These are phyloP conservation scores for Malus hybrid DNA, from an alignment of 331 rosid species.

Conservation along the genomic window DNA sequence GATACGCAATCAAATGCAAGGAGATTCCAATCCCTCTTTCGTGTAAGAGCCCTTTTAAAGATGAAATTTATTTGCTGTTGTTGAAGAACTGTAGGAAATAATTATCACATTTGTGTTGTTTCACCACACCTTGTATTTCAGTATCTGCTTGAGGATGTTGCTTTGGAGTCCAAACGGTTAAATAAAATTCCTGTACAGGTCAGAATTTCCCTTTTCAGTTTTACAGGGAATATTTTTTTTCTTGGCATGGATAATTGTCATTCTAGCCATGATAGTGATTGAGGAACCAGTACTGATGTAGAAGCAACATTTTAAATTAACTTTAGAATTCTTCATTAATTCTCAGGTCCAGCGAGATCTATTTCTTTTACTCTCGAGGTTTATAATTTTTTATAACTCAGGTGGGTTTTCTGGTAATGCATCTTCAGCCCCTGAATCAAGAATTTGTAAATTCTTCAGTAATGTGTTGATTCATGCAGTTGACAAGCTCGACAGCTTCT, in stretches of 20 bases:
- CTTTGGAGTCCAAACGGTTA: constrained; percentile 57
- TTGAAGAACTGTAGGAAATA: not conserved
- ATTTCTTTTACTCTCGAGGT: constrained; percentile 81
- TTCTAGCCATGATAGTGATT: not conserved
- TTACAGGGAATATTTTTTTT: not conserved
- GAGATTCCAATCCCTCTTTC: constrained; percentile 75
- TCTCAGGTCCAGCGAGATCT: constrained; percentile 57
- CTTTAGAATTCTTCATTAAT: not conserved
- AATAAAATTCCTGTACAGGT: constrained; percentile 88
- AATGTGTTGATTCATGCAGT: constrained; percentile 33
- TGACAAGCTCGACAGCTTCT: constrained; percentile 68
- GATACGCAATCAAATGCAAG: constrained; percentile 84
- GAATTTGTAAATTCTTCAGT: not conserved
- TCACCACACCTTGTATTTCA: constrained; percentile 24
- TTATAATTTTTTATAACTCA: constrained; percentile 76
- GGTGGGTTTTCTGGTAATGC: constrained; percentile 42
- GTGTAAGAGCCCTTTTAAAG: constrained; percentile 41
- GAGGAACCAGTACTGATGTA: not conserved
- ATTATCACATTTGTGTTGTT: constrained; percentile 6
- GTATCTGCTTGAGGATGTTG: constrained; percentile 94
- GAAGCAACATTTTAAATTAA: not conserved
- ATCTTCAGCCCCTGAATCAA: not conserved
- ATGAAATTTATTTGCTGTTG: constrained; percentile 7
- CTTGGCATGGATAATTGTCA: not conserved
- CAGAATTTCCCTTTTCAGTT: constrained; percentile 11